These are phyloP conservation scores for Acanthamoeba lenticulata DNA, from an alignment of 208 protist species.

Conservation along the genomic window DNA sequence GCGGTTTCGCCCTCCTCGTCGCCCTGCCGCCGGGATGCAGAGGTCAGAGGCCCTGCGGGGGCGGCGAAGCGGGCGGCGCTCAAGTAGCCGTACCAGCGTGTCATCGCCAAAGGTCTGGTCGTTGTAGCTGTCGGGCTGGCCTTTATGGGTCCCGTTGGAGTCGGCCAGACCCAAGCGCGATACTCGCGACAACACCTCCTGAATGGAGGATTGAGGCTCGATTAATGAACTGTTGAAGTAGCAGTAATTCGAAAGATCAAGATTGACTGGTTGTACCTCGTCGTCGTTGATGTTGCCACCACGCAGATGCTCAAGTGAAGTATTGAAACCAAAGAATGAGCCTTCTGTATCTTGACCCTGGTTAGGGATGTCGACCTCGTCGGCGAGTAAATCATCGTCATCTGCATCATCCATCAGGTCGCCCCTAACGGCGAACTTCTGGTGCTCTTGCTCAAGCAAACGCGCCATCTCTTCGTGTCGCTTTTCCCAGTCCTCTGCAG, in stretches of 20 bases:
- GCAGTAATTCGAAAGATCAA: background rate
- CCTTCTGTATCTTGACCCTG: background rate
- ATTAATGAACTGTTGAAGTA: background rate
- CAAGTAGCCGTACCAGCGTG: background rate
- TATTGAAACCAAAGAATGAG: slow-evolving; percentile 4
- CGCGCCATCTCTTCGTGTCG: background rate
- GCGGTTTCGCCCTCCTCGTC: background rate
- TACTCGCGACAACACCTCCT: background rate
- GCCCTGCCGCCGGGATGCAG: background rate
- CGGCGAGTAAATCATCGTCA: background rate
- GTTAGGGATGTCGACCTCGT: background rate
- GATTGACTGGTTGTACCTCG: background rate
- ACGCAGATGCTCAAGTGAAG: slow-evolving; percentile 22
- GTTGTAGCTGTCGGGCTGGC: background rate
- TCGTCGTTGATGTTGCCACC: background rate
- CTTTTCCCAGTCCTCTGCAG: slow-evolving; percentile 13
- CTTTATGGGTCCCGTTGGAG: background rate
- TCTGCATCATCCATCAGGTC: background rate
- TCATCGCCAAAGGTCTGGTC: background rate
- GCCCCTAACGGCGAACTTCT: background rate
- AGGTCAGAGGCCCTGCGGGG: background rate
- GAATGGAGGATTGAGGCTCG: background rate
- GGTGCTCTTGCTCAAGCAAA: slow-evolving; percentile 6
- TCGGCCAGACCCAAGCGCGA: background rate
- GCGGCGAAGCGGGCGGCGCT: too few species aligned